These are phyloP conservation scores for Suillus lakei DNA, from an alignment of 768 basidiomycete species.

Conservation along the genomic window DNA sequence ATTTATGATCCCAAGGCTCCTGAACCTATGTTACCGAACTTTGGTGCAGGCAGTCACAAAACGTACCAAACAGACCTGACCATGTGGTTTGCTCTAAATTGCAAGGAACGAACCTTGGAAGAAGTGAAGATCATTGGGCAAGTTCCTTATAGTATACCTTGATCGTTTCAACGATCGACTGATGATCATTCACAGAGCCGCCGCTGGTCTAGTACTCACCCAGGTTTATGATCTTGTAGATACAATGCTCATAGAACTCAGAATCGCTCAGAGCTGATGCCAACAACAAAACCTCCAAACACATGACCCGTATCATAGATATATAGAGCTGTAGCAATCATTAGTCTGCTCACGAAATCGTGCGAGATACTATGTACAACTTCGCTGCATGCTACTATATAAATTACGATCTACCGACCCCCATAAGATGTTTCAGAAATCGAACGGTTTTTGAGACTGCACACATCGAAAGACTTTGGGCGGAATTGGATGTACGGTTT, in stretches of 20 bases:
- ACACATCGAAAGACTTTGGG: neutral
- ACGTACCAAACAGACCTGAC: constrained; percentile 50
- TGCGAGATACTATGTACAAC: neutral
- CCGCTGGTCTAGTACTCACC: constrained; percentile 25
- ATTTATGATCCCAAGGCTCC: constrained; percentile 38
- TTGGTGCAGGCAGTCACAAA: constrained; percentile 45
- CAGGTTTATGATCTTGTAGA: constrained; percentile 34
- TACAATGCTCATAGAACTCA: constrained; percentile 30
- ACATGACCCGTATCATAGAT: neutral
- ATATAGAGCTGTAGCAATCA: neutral
- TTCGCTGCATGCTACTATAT: neutral
- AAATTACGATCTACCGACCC: no score
- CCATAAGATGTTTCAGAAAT: neutral
- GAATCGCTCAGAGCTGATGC: constrained; percentile 10
- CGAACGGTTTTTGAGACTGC: neutral
- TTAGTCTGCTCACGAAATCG: neutral
- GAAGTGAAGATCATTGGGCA: constrained; percentile 29
- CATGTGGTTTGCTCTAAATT: constrained; percentile 49
- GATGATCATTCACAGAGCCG: constrained; percentile 12
- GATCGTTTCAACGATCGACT: neutral
- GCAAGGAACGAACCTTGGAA: constrained; percentile 46
- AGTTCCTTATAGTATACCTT: neutral
- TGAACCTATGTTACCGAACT: constrained; percentile 52
- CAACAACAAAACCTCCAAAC: neutral
- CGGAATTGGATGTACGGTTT: neutral